Conservation (phyloP, 495 filamentous ascomycete genomes). For the Penicillium coprophilum region DNA sequence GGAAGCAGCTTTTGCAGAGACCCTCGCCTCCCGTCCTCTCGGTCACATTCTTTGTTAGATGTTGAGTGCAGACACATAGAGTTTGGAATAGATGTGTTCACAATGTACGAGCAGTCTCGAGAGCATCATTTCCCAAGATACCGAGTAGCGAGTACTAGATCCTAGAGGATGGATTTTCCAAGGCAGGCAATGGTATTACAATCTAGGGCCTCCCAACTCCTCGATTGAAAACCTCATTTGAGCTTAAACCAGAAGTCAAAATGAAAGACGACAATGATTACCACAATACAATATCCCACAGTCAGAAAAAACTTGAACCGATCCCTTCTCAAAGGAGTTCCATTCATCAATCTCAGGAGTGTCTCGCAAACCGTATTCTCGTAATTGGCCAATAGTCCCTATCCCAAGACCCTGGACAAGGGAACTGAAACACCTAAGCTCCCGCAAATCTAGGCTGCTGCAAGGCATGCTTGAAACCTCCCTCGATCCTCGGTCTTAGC, state of each 20-base stretch:
- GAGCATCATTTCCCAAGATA: neutral
- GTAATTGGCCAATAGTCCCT: constrained; percentile 9
- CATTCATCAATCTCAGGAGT: neutral
- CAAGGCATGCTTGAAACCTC: constrained; percentile 35
- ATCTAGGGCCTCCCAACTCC: neutral
- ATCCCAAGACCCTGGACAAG: constrained; percentile 7
- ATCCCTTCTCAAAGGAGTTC: neutral
- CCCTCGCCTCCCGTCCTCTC: constrained; percentile 11
- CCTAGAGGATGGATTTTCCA: neutral
- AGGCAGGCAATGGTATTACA: neutral
- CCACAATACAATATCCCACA: neutral
- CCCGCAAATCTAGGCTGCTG: constrained; percentile 19
- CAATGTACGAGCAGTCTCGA: neutral
- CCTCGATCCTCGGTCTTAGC: constrained; percentile 21
- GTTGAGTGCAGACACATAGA: constrained; percentile 1
- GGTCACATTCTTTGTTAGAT: constrained; percentile 21
- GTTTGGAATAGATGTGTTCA: neutral
- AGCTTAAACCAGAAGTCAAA: neutral
- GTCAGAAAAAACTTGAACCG: neutral
- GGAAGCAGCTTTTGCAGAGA: constrained; percentile 10
- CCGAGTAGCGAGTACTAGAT: neutral
- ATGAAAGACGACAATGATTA: neutral
- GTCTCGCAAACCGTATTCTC: constrained; percentile 2
- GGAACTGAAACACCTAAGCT: constrained; percentile 20
- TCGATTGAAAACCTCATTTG: neutral